Percentiles rank a stretch among this genome's conserved stretches.
These are phyloP conservation scores for Articulospora tetracladia DNA, from an alignment of 495 filamentous ascomycete species.

Conservation along the genomic window DNA sequence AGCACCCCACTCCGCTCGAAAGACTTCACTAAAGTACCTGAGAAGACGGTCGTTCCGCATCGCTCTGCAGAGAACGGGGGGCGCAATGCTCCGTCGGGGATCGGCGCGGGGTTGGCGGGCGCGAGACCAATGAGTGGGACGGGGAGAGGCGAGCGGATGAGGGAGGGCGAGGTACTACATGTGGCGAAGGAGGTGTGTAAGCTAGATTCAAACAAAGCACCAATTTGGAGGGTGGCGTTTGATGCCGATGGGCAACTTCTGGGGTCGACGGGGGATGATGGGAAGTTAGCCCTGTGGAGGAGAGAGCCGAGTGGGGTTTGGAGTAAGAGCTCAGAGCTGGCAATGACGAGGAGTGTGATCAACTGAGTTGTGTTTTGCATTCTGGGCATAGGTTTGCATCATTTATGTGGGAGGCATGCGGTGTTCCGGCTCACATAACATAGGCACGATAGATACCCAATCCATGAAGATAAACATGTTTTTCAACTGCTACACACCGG, in stretches of 20 bases:
- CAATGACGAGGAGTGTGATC: conserved; percentile 37
- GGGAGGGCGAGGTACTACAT: conserved; percentile 42
- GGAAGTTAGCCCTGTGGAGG: conserved; percentile 53
- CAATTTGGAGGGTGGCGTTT: conserved; percentile 58
- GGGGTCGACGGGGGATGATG: conserved; percentile 57
- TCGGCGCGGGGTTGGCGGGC: conserved; percentile 57
- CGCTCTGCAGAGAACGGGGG: conserved; percentile 16
- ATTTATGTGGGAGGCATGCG: not conserved
- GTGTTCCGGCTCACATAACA: not conserved
- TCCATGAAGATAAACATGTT: not conserved
- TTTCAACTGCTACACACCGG: no score
- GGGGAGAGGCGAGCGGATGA: conserved; percentile 24
- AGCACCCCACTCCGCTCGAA: not conserved
- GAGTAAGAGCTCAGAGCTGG: conserved; percentile 51
- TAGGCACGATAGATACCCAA: not conserved
- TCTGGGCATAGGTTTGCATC: not conserved
- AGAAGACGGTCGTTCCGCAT: conserved; percentile 15
- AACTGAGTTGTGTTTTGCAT: not conserved
- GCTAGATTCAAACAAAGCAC: conserved; percentile 48
- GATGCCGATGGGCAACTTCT: conserved; percentile 58
- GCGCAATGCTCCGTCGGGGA: conserved; percentile 39
- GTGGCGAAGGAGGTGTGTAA: conserved; percentile 45
- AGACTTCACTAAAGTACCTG: conserved; percentile 19
- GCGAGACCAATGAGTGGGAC: conserved; percentile 34
- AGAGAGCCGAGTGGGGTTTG: conserved; percentile 48